A percentile compares a stretch with the other conserved stretches of the same genome.
These are phyloP conservation scores for Verticillium zaregamsianum DNA, from an alignment of 2,329 filamentous ascomycete species.

Conservation along the genomic window DNA sequence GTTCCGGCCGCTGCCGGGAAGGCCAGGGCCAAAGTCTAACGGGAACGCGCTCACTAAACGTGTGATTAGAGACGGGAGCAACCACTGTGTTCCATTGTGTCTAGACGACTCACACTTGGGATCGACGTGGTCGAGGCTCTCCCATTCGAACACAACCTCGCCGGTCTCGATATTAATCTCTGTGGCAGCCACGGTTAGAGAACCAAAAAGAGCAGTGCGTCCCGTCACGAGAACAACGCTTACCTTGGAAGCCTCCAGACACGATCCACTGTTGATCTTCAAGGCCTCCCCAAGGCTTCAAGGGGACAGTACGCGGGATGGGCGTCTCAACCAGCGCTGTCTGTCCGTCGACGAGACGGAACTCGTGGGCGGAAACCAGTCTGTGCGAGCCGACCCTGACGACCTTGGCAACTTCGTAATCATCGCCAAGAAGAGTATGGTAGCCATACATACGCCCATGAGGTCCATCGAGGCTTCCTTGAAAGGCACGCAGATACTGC, in stretches of 20 bases:
- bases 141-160: conserved; percentile 44
- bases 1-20: conserved; percentile 15
- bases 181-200: conserved; percentile 17
- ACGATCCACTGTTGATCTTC: conserved; percentile 20
- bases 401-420: conserved; percentile 22
- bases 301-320: conserved; percentile 21
- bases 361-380: conserved; percentile 29
- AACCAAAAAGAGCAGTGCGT: conserved; percentile 25
- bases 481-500: conserved; percentile 2
- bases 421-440: conserved; percentile 17
- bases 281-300: conserved; percentile 17
- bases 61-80: not conserved
- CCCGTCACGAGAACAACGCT: not conserved
- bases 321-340: conserved; percentile 35
- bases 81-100: too few relatives aligned
- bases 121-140: conserved; percentile 15
- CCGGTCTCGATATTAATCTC: conserved; percentile 48
- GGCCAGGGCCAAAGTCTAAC: not conserved
- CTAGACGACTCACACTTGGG: conserved; percentile 4
- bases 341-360: conserved; percentile 31
- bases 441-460: conserved; percentile 25
- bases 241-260: conserved; percentile 28
- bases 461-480: conserved; percentile 16
- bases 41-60: not conserved
- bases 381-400: conserved; percentile 17